phyloP scores from a whole-genome alignment of 441 rosid species.

The Pelargonium myrrhifolium region DNA sequence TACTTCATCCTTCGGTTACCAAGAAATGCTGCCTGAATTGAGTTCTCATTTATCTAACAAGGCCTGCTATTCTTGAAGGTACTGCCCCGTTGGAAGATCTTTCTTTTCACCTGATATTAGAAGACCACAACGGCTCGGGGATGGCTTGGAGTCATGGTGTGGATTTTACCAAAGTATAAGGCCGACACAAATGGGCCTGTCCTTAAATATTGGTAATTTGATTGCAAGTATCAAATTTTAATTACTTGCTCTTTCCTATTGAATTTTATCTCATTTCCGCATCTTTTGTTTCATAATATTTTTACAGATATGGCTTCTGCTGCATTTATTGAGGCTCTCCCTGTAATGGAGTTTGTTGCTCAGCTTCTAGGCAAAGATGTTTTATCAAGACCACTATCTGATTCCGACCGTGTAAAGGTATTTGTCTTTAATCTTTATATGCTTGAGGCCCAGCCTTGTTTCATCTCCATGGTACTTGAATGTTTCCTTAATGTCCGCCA shows the following conservation, averaged over 20 bases:
- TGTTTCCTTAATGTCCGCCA: constrained; percentile 25
- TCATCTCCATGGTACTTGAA: constrained; percentile 13
- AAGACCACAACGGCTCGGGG: constrained; percentile 77
- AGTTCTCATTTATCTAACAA: constrained; percentile 5
- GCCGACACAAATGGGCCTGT: constrained; percentile 96
- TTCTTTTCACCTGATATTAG: constrained; percentile 83
- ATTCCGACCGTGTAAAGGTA: constrained; percentile 94
- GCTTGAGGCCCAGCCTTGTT: neutral
- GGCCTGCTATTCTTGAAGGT: constrained; percentile 33
- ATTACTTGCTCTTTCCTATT: neutral
- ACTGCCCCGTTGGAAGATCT: constrained; percentile 76
- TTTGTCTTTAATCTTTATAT: constrained; percentile 6
- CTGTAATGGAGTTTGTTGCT: constrained; percentile 83
- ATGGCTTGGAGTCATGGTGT: constrained; percentile 97
- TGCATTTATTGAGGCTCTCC: constrained; percentile 98
- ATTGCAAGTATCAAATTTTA: neutral
- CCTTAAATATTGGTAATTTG: constrained; percentile 72
- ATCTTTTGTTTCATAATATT: neutral
- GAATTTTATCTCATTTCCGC: constrained; percentile 1
- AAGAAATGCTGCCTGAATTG: neutral
- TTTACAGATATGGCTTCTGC: constrained; percentile 91
- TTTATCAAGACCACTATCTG: constrained; percentile 70
- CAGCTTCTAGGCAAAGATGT: constrained; percentile 87
- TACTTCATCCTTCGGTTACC: neutral
- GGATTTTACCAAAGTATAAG: constrained; percentile 96